phyloP scores from a whole-genome alignment of 345 rosid species.

The Brassica nigra region DNA sequence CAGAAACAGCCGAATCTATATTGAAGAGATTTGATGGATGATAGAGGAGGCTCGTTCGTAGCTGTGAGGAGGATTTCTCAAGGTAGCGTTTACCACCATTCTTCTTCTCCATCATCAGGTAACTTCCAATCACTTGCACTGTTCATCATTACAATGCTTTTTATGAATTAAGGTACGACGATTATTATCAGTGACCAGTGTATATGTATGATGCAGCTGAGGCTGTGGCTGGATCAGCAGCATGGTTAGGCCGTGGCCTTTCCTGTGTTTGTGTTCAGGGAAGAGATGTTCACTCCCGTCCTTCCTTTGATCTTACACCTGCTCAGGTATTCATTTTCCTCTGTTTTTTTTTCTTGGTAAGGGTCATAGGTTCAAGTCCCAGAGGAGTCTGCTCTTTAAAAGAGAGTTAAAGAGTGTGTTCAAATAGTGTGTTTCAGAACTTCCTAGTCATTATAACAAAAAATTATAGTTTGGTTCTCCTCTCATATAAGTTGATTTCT shows the following conservation, averaged over 20 bases:
- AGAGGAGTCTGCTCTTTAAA: too few species aligned
- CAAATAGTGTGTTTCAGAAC: too few species aligned
- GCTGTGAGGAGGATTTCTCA: slow-evolving; percentile 98
- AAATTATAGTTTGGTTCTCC: too few species aligned
- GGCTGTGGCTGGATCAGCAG: slow-evolving; percentile 98
- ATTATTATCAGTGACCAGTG: not conserved
- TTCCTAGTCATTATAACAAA: too few species aligned
- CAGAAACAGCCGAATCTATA: too few species aligned
- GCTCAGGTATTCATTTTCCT: slow-evolving; percentile 57
- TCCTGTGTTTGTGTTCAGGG: slow-evolving; percentile 99
- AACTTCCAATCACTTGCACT: not conserved
- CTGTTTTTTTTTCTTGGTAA: too few species aligned
- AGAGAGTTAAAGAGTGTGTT: too few species aligned
- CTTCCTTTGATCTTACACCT: slow-evolving; percentile 95
- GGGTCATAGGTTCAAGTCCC: too few species aligned
- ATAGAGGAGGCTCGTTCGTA: slow-evolving; percentile 97
- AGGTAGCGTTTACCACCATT: slow-evolving; percentile 79
- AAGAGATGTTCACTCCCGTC: slow-evolving; percentile 77
- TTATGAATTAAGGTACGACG: too few species aligned
- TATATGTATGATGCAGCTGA: slow-evolving; percentile 67
- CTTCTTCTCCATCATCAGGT: slow-evolving; percentile 76
- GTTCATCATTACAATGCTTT: too few species aligned
- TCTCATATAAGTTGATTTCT: not conserved
- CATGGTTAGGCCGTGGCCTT: slow-evolving; percentile 97
- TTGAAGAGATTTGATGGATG: slow-evolving; percentile 56